These are phyloP conservation scores for Bacidia gigantensis DNA, from an alignment of 495 filamentous ascomycete genomes.

Conservation along the genomic window DNA sequence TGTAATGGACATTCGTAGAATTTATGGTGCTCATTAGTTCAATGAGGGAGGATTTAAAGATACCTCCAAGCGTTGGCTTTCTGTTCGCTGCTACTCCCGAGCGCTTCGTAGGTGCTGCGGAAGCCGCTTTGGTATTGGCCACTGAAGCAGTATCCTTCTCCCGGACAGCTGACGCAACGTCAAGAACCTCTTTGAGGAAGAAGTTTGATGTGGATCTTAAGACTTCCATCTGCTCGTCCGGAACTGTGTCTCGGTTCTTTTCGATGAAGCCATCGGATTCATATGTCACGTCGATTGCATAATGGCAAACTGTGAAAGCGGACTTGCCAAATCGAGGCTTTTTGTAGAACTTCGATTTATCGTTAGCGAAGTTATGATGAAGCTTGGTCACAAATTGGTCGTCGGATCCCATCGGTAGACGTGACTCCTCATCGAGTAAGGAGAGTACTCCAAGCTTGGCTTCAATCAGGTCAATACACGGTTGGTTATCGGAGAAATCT, in stretches of 20 bases:
- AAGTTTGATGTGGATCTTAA: slow-evolving; percentile 69
- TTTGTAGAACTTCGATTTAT: slow-evolving; percentile 97
- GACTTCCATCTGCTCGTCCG: slow-evolving; percentile 93
- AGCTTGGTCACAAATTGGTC: slow-evolving; percentile 97
- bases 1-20: slow-evolving; percentile 96
- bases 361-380: slow-evolving; percentile 79
- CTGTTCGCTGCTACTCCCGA: slow-evolving; percentile 84
- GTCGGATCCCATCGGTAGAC: slow-evolving; percentile 92
- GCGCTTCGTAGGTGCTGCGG: slow-evolving; percentile 54
- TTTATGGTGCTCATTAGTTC: slow-evolving; percentile 98
- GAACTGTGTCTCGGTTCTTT: slow-evolving; percentile 97
- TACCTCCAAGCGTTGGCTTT: slow-evolving; percentile 94
- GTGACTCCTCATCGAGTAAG: slow-evolving; percentile 89
- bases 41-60: slow-evolving; percentile 96
- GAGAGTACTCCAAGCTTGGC: slow-evolving; percentile 88
- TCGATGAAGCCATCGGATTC: slow-evolving; percentile 99
- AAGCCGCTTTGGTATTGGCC: slow-evolving; percentile 49
- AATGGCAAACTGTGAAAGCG: slow-evolving; percentile 96
- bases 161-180: slow-evolving; percentile 68
- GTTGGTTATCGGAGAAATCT: slow-evolving; percentile 98
- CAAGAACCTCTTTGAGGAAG: slow-evolving; percentile 76
- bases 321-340: slow-evolving; percentile 97
- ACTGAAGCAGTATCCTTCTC: slow-evolving; percentile 77
- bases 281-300: slow-evolving; percentile 96
- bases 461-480: slow-evolving; percentile 98